Evolutionary conservation across 495 filamentous ascomycete species (phyloP).

Genomic region (Xylaria curta): DNA sequence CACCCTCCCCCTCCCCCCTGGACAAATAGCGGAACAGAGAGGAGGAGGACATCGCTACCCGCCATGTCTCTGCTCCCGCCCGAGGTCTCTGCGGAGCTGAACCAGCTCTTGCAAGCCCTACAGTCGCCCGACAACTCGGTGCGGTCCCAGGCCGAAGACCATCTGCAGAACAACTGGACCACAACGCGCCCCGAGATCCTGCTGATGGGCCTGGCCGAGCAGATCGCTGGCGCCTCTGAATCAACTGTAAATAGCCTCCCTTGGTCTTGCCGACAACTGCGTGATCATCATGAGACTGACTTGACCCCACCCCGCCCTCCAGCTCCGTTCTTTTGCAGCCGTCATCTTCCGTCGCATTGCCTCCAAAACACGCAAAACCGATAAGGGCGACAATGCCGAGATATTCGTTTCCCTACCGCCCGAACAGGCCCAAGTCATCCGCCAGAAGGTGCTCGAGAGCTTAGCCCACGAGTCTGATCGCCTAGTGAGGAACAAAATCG

Average conservation of each 20-base stretch:
- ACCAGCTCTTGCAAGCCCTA: constrained; percentile 82
- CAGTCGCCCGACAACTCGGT: constrained; percentile 88
- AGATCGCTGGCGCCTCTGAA: constrained; percentile 76
- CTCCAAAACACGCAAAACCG: constrained; percentile 80
- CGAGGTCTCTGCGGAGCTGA: constrained; percentile 81
- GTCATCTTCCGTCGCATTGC: constrained; percentile 95
- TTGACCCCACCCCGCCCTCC: constrained; percentile 11
- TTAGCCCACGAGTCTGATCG: constrained; percentile 72
- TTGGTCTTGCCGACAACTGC: not conserved
- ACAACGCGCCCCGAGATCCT: constrained; percentile 78
- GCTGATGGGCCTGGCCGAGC: constrained; percentile 92
- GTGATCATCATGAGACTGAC: constrained; percentile 1
- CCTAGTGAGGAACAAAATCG: constrained; percentile 88
- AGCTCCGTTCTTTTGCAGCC: constrained; percentile 78
- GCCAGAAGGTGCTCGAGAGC: constrained; percentile 78
- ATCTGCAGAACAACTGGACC: constrained; percentile 89
- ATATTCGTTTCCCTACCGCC: constrained; percentile 77
- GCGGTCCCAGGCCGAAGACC: constrained; percentile 85
- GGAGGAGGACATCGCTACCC: constrained; percentile 20
- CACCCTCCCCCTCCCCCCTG: not conserved
- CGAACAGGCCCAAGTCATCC: constrained; percentile 76
- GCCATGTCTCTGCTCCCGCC: constrained; percentile 85
- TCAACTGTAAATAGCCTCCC: constrained; percentile 62
- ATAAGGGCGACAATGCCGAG: constrained; percentile 74
- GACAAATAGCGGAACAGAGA: constrained; percentile 5